Percentiles rank a stretch among this genome's conserved stretches.
Evolutionary conservation across 495 filamentous ascomycete genomes (phyloP).

Genomic region (Trichocladium uniseriatum): DNA sequence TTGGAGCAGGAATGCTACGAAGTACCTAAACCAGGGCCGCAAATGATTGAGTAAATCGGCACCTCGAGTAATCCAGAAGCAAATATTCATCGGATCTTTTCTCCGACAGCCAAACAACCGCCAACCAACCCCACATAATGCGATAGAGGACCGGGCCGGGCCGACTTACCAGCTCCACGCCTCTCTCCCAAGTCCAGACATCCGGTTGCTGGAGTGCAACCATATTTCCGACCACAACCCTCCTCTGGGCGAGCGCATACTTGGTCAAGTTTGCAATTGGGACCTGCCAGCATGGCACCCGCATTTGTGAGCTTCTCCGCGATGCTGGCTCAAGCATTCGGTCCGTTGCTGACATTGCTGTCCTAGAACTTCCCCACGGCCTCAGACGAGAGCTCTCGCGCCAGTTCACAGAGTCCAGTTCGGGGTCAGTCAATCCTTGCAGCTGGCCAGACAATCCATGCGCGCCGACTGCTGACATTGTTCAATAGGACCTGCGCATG

Average conservation of each 20-base stretch:
- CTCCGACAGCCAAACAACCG: background rate
- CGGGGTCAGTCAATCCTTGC: slow-evolving; percentile 12
- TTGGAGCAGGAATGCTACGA: background rate
- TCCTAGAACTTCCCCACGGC: slow-evolving; percentile 13
- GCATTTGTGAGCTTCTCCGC: slow-evolving; percentile 18
- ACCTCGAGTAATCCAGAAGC: background rate
- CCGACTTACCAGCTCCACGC: background rate
- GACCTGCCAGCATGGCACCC: slow-evolving; percentile 18
- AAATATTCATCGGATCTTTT: background rate
- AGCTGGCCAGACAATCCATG: background rate
- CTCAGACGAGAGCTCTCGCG: slow-evolving; percentile 15
- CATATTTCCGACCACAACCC: background rate
- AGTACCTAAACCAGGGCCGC: background rate
- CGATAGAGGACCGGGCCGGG: background rate
- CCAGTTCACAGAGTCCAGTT: slow-evolving; percentile 11
- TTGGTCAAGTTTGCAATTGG: background rate
- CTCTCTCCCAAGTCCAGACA: background rate
- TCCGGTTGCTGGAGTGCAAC: background rate
- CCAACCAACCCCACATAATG: background rate
- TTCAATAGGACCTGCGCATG: slow-evolving; percentile 4
- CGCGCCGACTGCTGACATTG: slow-evolving; percentile 4
- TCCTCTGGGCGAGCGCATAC: background rate
- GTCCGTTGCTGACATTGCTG: slow-evolving; percentile 6
- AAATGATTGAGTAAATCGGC: background rate
- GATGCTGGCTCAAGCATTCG: background rate